Evolutionary conservation across 2,329 filamentous ascomycete species (phyloP), one percentile per base, ranked within the genome.

Genomic region (Penicillium paneum): DNA sequence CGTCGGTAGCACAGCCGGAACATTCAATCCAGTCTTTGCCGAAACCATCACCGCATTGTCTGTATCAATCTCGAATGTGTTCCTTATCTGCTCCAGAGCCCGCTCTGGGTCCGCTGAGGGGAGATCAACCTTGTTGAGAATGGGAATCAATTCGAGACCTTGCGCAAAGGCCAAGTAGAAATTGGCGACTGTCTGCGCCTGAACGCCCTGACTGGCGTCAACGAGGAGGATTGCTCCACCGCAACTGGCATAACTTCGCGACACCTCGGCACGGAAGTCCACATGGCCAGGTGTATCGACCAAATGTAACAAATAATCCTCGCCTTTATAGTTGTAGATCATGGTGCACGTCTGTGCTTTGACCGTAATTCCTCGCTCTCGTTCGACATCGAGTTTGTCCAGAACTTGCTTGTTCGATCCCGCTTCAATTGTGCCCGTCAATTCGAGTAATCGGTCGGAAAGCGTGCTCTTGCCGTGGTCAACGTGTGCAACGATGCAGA

Each of bases 341-440:
- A 99, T 99, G 52, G 88, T 94, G 75, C 94, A 97, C 54, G 94
- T 97, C 78, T 99, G 94, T 52, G 94, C 94, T 79, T 99, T 99
- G 72, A 99, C 94, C 0, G 94, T 99, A 71, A 99, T 99, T 58
- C 94, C 94, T 36, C 94, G 85, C 75, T 97, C 91, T 48, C 94
- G 83, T 77, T 99, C 94, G 52, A 99, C 94, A 71, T 99, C 94
- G 34, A 99, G 83, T 72, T 96, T 97, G 76, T 99, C 94, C 60
- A 99, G 79, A 59, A 97, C 90, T 79, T 99, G 94, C 76, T 96
- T 96, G 72, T 97, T 96, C 46, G 82, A 81, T 55, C 91, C 91
- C 0, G 89, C 83, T 64, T 89, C 79, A 60, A 99, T 97, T 7
- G 93, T 97, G 19, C 94, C 93, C 1, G 94, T 99, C 60, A 95